Base-by-base conservation (phyloP, 2,329 filamentous ascomycete genomes). In the Catunica adiposa region DNA sequence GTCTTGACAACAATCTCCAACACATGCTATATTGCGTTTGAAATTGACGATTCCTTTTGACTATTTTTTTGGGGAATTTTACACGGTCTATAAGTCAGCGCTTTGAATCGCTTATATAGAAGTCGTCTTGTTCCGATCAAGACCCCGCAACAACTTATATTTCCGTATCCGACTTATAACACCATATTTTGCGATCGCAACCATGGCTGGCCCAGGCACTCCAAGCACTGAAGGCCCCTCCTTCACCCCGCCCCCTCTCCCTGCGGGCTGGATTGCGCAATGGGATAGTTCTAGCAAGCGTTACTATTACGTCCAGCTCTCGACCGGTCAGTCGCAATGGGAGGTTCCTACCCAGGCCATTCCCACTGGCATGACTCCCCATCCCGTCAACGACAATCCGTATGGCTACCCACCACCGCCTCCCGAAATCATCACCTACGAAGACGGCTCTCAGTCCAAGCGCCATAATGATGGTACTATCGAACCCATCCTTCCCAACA, bases 231-330 rank as follows among this genome's bases (percentile, higher is more conserved):
- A 78, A 64, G 78, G 77, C 63, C 78, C 78, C 61, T 76, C 75
- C 63, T 79, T 72, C 62, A 73, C 71, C 61, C 80, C 80, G 60
- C 80, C 80, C 51, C 70, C 71, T 50, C 73, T 83, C 54, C 80
- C 80, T 52, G 69, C 77, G 11, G 80, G 80, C 63, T 84, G 80
- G 80, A 83, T 83, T 63, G 79, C 80, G 58, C 80, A 84, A 69
- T 84, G 80, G 80, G 80, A 84, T 64, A 76, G 74, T 60, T 65
- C 72, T 56, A 79, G 73, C 66, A 76, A 72, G 66, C 82, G 82
- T 66, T 84, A 83, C 66, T 84, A 84, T 67, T 84, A 79, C 65
- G 83, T 86, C 53, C 82, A 86, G 67, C 76, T 86, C 55, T 81
- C 80, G 54, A 86, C 82, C 6, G 83, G 83, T 51, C 73, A 78